phyloP scores from a whole-genome alignment of 176 grass and related monocot genomes.

The Phoenix roebelenii region DNA sequence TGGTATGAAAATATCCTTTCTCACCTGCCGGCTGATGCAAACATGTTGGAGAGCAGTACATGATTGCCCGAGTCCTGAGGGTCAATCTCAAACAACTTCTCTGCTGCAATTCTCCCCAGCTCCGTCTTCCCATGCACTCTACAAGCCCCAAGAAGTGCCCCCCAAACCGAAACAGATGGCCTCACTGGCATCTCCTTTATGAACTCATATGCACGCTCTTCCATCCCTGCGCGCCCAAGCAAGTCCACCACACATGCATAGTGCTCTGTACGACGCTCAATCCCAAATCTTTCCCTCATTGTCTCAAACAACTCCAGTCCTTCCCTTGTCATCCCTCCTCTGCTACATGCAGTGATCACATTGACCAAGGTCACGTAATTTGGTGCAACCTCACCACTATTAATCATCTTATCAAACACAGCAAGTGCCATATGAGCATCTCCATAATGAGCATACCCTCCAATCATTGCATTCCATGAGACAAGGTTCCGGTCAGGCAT shows the following conservation, averaged over 20 bases:
- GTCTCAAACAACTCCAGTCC: slow-evolving; percentile 53
- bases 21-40: slow-evolving; percentile 73
- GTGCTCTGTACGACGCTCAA: slow-evolving; percentile 55
- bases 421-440: slow-evolving; percentile 42
- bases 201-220: slow-evolving; percentile 61
- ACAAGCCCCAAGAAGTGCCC: slow-evolving; percentile 69
- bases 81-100: slow-evolving; percentile 71
- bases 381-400: slow-evolving; percentile 33
- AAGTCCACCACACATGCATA: slow-evolving; percentile 81
- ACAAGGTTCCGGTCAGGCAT: slow-evolving; percentile 53
- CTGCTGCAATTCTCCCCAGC: slow-evolving; percentile 61
- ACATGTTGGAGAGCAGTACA: slow-evolving; percentile 75
- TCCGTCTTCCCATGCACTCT: slow-evolving; percentile 69
- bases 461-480: slow-evolving; percentile 66
- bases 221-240: slow-evolving; percentile 70
- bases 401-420: slow-evolving; percentile 54
- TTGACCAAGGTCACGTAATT: slow-evolving; percentile 70
- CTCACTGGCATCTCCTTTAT: slow-evolving; percentile 59
- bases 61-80: slow-evolving; percentile 71
- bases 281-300: slow-evolving; percentile 63
- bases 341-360: slow-evolving; percentile 56
- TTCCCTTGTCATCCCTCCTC: slow-evolving; percentile 60
- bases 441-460: slow-evolving; percentile 59
- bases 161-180: slow-evolving; percentile 67
- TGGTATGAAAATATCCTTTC: neutral